These are phyloP conservation scores for Saccharum hybrid DNA, from an alignment of 202 grass and related monocot genomes.

Conservation along the genomic window DNA sequence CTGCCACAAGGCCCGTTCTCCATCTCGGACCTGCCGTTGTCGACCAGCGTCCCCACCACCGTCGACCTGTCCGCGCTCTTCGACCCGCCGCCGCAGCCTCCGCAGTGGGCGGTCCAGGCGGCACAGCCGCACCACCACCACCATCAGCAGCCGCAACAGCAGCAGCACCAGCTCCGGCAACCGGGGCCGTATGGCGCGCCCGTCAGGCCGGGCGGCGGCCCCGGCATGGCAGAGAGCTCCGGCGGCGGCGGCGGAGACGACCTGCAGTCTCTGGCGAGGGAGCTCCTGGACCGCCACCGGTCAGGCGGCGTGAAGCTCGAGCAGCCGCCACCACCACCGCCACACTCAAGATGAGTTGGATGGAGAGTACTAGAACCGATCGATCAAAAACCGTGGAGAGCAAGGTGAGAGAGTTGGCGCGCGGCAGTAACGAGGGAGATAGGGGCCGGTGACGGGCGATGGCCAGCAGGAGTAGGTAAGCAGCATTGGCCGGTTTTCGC, in stretches of 20 bases:
- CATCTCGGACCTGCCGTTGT: conserved; percentile 80
- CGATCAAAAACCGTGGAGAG: neutral
- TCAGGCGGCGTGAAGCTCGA: conserved; percentile 56
- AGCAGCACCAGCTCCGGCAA: conserved; percentile 47
- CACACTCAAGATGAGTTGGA: conserved; percentile 49
- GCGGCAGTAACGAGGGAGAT: conserved; percentile 57
- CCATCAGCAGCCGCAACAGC: conserved; percentile 26
- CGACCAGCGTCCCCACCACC: conserved; percentile 54
- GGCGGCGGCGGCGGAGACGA: conserved; percentile 65
- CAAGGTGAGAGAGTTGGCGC: conserved; percentile 22
- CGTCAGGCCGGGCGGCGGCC: conserved; percentile 34
- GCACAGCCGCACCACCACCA: conserved; percentile 51
- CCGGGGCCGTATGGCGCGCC: conserved; percentile 33
- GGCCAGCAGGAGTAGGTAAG: conserved; percentile 65
- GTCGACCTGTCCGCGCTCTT: conserved; percentile 92
- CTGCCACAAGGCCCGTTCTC: conserved; percentile 59
- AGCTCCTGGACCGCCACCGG: conserved; percentile 79
- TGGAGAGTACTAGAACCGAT: neutral
- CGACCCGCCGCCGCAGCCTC: conserved; percentile 57
- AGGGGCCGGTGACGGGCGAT: conserved; percentile 50
- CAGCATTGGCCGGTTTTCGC: conserved; percentile 72
- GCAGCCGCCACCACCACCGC: conserved; percentile 50
- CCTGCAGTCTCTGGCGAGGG: conserved; percentile 87
- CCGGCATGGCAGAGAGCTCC: conserved; percentile 44
- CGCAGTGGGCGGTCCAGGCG: conserved; percentile 41